Evolutionary conservation across 441 rosid species (phyloP).

Genomic region (Breynia disticha): DNA sequence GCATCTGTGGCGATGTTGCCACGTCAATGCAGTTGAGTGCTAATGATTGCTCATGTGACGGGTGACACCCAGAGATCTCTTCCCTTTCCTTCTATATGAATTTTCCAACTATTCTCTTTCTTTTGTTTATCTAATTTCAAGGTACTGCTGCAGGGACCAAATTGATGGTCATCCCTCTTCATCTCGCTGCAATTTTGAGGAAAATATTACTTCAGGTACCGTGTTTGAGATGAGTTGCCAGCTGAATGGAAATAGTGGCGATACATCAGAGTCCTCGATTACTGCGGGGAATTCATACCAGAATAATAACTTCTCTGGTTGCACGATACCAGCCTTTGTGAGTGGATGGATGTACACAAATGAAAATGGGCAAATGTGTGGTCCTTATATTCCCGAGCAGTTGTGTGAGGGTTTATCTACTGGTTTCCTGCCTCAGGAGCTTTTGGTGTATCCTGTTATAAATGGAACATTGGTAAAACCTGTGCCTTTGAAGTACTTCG

Average conservation of each 20-base stretch:
- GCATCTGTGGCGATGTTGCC: conserved; percentile 19
- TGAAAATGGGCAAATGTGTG: conserved; percentile 85
- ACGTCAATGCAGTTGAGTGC: conserved; percentile 17
- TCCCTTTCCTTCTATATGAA: background rate
- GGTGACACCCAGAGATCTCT: conserved; percentile 24
- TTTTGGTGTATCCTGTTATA: conserved; percentile 71
- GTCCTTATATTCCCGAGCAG: conserved; percentile 88
- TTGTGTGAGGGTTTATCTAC: conserved; percentile 67
- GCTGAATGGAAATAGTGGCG: conserved; percentile 50
- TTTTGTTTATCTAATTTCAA: conserved; percentile 8
- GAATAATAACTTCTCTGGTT: conserved; percentile 34
- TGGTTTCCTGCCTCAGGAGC: conserved; percentile 84
- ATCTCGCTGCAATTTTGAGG: conserved; percentile 29
- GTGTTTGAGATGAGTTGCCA: conserved; percentile 46
- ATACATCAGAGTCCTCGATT: conserved; percentile 35
- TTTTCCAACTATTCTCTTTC: background rate
- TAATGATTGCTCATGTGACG: conserved; percentile 24
- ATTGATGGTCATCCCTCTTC: conserved; percentile 24
- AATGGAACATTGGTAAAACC: conserved; percentile 58
- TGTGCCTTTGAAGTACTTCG: conserved; percentile 78
- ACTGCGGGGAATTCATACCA: conserved; percentile 31
- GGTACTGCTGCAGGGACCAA: conserved; percentile 21
- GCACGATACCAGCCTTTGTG: conserved; percentile 33
- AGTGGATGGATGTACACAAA: conserved; percentile 89
- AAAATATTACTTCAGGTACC: conserved; percentile 27